These are phyloP conservation scores for Herpetospermum pedunculosum DNA, from an alignment of 306 rosid species.

Conservation along the genomic window DNA sequence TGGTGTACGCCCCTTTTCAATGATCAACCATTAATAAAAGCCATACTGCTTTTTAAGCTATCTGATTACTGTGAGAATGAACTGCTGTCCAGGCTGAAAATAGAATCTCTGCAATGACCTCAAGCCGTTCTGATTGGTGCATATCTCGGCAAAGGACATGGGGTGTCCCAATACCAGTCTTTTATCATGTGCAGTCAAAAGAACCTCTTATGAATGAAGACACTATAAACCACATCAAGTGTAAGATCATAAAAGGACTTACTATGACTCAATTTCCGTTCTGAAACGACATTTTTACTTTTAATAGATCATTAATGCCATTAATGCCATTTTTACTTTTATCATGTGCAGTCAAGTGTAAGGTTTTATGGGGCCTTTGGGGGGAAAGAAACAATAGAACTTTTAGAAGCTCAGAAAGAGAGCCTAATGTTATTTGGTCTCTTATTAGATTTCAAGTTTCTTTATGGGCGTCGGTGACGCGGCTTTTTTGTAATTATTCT, in stretches of 20 bases:
- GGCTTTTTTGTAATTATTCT: too few species aligned
- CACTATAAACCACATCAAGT: slow-evolving; percentile 63
- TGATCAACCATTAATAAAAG: not conserved
- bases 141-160: slow-evolving; percentile 97
- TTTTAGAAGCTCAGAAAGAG: too few species aligned
- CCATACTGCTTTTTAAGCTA: not conserved
- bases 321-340: too few species aligned
- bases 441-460: too few species aligned
- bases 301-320: not conserved
- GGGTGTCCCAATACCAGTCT: slow-evolving; percentile 99
- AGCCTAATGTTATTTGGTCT: too few species aligned
- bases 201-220: slow-evolving; percentile 96
- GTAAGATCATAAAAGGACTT: slow-evolving; percentile 32
- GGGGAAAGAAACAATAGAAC: too few species aligned
- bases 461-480: too few species aligned
- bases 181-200: slow-evolving; percentile 68
- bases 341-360: too few species aligned
- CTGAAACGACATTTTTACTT: not conserved
- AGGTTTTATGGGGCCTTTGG: too few species aligned
- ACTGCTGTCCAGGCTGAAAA: slow-evolving; percentile 58
- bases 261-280: not conserved
- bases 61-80: slow-evolving; percentile 2
- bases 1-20: not conserved
- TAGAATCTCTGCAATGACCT: slow-evolving; percentile 90
- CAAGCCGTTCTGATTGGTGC: slow-evolving; percentile 94